Conservation (phyloP, 768 basidiomycete species). For the Leccinum barrowsii region DNA sequence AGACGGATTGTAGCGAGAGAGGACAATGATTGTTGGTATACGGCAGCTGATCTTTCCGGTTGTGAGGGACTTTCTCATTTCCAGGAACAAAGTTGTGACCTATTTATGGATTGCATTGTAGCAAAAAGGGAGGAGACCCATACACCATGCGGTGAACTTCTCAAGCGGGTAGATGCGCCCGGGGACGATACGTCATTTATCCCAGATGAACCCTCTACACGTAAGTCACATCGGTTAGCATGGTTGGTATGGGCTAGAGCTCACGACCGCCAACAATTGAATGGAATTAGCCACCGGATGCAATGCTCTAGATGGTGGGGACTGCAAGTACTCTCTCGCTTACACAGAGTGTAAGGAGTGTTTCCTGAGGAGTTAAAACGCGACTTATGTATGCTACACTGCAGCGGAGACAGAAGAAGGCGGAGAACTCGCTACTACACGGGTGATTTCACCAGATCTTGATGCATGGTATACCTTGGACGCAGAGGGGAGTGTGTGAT, state of each 20-base stretch:
- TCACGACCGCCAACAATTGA: neutral
- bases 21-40: neutral
- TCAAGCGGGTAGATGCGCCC: neutral
- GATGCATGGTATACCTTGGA: slow-evolving; percentile 3
- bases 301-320: neutral
- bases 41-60: neutral
- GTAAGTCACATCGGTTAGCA: neutral
- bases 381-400: neutral
- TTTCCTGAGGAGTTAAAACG: neutral
- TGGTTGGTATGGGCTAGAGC: neutral
- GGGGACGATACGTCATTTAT: neutral
- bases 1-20: neutral
- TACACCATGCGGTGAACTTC: neutral
- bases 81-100: neutral
- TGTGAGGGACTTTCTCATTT: neutral
- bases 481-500: neutral
- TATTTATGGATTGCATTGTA: neutral
- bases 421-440: neutral
- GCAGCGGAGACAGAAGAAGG: neutral
- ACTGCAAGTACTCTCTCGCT: neutral
- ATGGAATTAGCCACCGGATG: neutral
- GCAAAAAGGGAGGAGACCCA: neutral
- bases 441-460: neutral
- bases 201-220: neutral
- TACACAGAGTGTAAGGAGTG: neutral